These are phyloP conservation scores for Coemansia sp. DNA, from an alignment of 192 early-diverging fungal species.

Conservation along the genomic window DNA sequence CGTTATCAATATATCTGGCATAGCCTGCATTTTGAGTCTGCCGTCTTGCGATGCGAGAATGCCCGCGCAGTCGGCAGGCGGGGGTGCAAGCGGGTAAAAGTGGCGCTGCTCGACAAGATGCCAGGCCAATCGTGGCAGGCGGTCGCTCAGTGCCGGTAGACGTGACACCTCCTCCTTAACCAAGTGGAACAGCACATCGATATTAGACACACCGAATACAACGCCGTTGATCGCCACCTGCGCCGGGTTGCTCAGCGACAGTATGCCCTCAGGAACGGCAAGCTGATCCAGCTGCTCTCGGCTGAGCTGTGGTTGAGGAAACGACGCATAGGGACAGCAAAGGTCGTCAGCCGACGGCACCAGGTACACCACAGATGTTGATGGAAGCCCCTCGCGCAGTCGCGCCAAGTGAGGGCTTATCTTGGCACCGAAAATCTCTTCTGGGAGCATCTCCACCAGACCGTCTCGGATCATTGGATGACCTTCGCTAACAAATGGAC, in stretches of 20 bases:
- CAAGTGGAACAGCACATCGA: conserved; percentile 73
- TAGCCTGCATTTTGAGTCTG: conserved; percentile 46
- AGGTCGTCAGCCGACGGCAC: conserved; percentile 77
- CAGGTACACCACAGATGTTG: conserved; percentile 56
- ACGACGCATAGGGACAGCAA: conserved; percentile 64
- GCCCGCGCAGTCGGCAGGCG: conserved; percentile 34
- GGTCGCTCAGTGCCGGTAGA: conserved; percentile 52
- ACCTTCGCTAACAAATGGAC: conserved; percentile 63
- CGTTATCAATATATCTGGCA: conserved; percentile 81
- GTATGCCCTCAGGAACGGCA: conserved; percentile 27
- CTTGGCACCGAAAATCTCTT: conserved; percentile 60
- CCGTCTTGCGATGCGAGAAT: conserved; percentile 35
- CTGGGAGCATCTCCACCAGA: conserved; percentile 52
- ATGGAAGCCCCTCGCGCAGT: conserved; percentile 47
- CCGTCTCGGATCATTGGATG: conserved; percentile 60
- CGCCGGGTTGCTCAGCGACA: conserved; percentile 71
- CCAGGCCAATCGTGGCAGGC: conserved; percentile 63
- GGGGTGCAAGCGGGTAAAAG: conserved; percentile 84
- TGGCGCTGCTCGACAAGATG: conserved; percentile 77
- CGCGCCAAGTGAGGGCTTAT: conserved; percentile 57
- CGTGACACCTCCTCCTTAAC: conserved; percentile 63
- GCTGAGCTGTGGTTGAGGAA: conserved; percentile 81
- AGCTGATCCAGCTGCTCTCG: conserved; percentile 17
- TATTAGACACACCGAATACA: conserved; percentile 67
- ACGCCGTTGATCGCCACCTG: conserved; percentile 82